Percentiles rank a stretch among this genome's conserved stretches.
Conservation (phyloP, 805 yeast genomes). For the Pichia exigua region DNA sequence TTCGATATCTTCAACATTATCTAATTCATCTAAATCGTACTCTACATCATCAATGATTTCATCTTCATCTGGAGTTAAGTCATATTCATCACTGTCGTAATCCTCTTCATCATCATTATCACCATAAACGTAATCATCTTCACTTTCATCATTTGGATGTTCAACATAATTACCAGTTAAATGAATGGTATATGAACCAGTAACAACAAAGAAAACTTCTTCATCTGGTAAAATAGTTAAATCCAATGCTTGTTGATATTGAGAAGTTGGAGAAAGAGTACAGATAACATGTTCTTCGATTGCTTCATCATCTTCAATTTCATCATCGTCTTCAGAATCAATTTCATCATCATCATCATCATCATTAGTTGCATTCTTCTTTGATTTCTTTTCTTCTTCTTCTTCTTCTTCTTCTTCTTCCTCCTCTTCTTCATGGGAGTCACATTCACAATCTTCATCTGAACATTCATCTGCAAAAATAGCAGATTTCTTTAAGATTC, state of each 20-base stretch:
- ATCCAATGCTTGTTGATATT: slow-evolving; percentile 86
- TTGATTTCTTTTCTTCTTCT: slow-evolving; percentile 22
- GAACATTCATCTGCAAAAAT: slow-evolving; percentile 36
- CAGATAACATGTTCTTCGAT: slow-evolving; percentile 80
- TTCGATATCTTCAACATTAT: slow-evolving; percentile 63
- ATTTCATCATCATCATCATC: slow-evolving; percentile 39
- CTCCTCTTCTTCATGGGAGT: slow-evolving; percentile 37
- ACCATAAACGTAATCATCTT: slow-evolving; percentile 42
- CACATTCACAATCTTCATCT: slow-evolving; percentile 41
- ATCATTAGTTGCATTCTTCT: slow-evolving; percentile 26
- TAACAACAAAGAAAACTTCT: slow-evolving; percentile 87
- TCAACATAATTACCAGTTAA: slow-evolving; percentile 92
- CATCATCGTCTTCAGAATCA: slow-evolving; percentile 49
- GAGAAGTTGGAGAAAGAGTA: slow-evolving; percentile 80
- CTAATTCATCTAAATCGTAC: slow-evolving; percentile 54
- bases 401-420: slow-evolving; percentile 26
- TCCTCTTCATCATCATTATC: slow-evolving; percentile 40
- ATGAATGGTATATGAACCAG: slow-evolving; percentile 92
- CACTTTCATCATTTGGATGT: slow-evolving; percentile 82
- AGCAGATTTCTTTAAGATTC: slow-evolving; percentile 67
- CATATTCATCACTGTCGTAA: slow-evolving; percentile 50
- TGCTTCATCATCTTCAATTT: slow-evolving; percentile 61
- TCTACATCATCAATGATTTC: slow-evolving; percentile 47
- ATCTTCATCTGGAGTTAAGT: slow-evolving; percentile 71
- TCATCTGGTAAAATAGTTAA: slow-evolving; percentile 88